Percentiles rank a stretch among this genome's conserved stretches.
phyloP scores from a whole-genome alignment of 176 grass and related monocot genomes.

The Aegilops bicornis region DNA sequence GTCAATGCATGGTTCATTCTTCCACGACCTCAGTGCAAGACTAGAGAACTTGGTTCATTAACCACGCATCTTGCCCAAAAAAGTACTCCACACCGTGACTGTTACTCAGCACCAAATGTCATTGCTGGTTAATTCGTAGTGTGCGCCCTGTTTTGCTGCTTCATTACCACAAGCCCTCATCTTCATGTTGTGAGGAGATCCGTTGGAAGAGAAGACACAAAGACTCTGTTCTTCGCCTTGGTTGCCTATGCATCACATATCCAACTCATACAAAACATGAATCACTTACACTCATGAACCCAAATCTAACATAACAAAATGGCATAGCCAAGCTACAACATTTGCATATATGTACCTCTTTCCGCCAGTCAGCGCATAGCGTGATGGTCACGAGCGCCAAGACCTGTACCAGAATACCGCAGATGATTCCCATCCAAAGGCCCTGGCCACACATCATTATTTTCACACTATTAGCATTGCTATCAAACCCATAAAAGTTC shows the following conservation, averaged over 20 bases:
- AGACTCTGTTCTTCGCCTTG: slow-evolving; percentile 47
- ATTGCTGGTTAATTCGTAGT: too few relatives aligned
- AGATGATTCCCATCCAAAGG: slow-evolving; percentile 73
- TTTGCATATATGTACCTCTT: slow-evolving; percentile 33
- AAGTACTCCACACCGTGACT: too few relatives aligned
- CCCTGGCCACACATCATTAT: slow-evolving; percentile 25
- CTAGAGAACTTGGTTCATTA: too few relatives aligned
- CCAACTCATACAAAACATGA: not conserved
- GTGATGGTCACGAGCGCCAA: slow-evolving; percentile 40
- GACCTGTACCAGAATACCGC: slow-evolving; percentile 48
- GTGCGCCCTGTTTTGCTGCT: not conserved
- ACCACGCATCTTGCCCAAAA: too few relatives aligned
- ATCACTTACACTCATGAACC: not conserved
- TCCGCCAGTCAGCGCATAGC: slow-evolving; percentile 50
- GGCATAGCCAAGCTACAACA: not conserved
- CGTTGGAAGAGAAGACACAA: slow-evolving; percentile 35
- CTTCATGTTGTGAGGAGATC: slow-evolving; percentile 26
- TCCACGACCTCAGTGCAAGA: too few relatives aligned
- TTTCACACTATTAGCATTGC: not conserved
- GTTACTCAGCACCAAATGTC: too few relatives aligned
- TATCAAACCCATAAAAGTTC: not conserved
- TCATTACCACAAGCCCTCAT: not conserved
- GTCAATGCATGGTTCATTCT: too few relatives aligned
- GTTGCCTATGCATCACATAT: not conserved
- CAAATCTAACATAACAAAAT: not conserved